Evolutionary conservation across 129 eudicot species (phyloP), one percentile per base, ranked within the genome.

Genomic region (Tagetes erecta): DNA sequence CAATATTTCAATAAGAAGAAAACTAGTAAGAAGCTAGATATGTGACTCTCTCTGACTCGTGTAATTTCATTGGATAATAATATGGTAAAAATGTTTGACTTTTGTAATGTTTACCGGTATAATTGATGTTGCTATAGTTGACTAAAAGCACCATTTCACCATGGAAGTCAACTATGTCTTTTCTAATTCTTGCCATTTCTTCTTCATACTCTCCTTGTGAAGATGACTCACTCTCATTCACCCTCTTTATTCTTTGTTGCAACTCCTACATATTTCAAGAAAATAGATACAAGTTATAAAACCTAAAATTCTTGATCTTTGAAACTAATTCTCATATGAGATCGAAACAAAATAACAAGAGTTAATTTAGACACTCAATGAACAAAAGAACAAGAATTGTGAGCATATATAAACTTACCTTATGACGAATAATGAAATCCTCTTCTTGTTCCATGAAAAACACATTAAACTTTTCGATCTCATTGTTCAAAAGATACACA

Each of bases 91-190:
- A n/a, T 5, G 44, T 62, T 64, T 64, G 68, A 79, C 68, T 69
- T 57, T 68, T 77, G 3, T 8, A 33, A 34, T 59, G 70, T 64
- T 14, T 87, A 93, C 98, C 98, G 13, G 96, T 90, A 80, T 87
- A 93, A 44, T 93, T 93, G 70, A 93, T 72, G 68, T 86, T 88
- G 81, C 98, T 93, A 68, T 93, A 93, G 76, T 93, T 86, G 64
- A 87, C 81, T 33, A 93, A 67, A 67, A 93, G 97, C 76, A 93
- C 98, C 97, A 93, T 93, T 84, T 90, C 98, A 33, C 98, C 97
- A 80, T 93, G 98, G 62, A 93, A 90, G 81, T 90, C 83, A 72
- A 93, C 98, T 5, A 90, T 83, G 49, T 90, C 96, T 78, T 90
- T 90, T 76, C 96, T 81, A 27, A 86, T 88, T 47, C 60, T 83